A percentile compares a stretch with the other conserved stretches of the same genome.
phyloP scores from a whole-genome alignment of 306 rosid genomes.

The Urtica urens region DNA sequence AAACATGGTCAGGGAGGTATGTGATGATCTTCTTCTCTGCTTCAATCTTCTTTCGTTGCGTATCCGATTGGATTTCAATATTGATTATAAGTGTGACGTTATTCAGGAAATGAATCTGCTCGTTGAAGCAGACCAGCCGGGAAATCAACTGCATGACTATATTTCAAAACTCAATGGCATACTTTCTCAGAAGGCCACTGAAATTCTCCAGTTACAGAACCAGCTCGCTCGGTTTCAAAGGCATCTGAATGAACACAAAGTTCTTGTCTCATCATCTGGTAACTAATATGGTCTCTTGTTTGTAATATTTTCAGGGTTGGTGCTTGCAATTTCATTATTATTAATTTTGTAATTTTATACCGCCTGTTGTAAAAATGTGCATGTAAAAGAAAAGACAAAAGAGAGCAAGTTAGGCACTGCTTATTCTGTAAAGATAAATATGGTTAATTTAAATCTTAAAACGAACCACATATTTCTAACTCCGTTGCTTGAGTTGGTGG shows the following conservation, averaged over 20 bases:
- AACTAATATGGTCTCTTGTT: slow-evolving; percentile 19
- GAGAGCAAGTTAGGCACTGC: not conserved
- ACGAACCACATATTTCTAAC: not conserved
- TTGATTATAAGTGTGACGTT: not conserved
- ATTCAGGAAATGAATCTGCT: slow-evolving; percentile 87
- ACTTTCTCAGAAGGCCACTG: slow-evolving; percentile 73
- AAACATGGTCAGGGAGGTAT: slow-evolving; percentile 70
- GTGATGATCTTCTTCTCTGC: slow-evolving; percentile 9
- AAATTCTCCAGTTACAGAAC: slow-evolving; percentile 67
- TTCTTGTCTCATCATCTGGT: slow-evolving; percentile 44
- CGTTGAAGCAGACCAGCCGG: slow-evolving; percentile 74
- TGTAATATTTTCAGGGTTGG: not conserved
- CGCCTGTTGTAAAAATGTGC: not conserved
- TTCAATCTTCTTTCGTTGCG: slow-evolving; percentile 1
- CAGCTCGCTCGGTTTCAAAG: slow-evolving; percentile 73
- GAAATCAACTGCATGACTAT: slow-evolving; percentile 67
- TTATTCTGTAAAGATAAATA: slow-evolving; percentile 1
- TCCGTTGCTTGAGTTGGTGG: slow-evolving; percentile 10
- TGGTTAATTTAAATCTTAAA: not conserved
- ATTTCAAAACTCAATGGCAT: slow-evolving; percentile 55
- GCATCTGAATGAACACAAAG: slow-evolving; percentile 58
- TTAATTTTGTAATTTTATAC: not conserved
- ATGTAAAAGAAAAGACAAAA: not conserved
- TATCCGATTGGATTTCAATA: not conserved
- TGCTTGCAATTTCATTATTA: not conserved